Conservation (phyloP, 2,329 filamentous ascomycete genomes). For the Teratosphaeria destructans region DNA sequence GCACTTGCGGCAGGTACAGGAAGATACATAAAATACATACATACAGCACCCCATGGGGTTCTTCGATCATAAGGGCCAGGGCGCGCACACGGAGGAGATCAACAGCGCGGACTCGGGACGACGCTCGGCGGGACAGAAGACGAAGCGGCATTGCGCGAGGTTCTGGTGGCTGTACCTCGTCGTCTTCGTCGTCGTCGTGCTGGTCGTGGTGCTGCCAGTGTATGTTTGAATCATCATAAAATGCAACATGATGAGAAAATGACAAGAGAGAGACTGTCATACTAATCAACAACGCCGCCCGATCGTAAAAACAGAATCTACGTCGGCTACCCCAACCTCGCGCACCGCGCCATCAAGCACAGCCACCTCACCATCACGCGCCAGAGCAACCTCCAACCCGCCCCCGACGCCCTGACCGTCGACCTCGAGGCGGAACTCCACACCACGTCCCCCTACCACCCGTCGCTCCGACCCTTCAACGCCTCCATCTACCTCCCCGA, state of each 20-base stretch:
- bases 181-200: conserved; percentile 37
- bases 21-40: neutral
- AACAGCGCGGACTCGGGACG: neutral
- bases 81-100: neutral
- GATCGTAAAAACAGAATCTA: conserved; percentile 35
- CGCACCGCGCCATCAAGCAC: conserved; percentile 43
- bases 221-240: conserved; percentile 32
- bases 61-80: neutral
- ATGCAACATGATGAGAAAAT: neutral
- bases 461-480: conserved; percentile 44
- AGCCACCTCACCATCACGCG: conserved; percentile 41
- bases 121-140: conserved; percentile 8
- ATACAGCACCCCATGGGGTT: neutral
- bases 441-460: conserved; percentile 38
- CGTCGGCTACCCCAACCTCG: conserved; percentile 49
- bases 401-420: conserved; percentile 25
- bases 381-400: conserved; percentile 43
- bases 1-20: neutral
- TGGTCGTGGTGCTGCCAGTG: conserved; percentile 50
- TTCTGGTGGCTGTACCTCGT: conserved; percentile 56
- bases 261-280: neutral
- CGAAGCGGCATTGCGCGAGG: conserved; percentile 14
- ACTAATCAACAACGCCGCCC: neutral
- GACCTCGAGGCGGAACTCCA: neutral
- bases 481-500: conserved; percentile 40